These are phyloP conservation scores for Pleodorina starrii DNA, from an alignment of 139 green algal genomes.

Conservation along the genomic window DNA sequence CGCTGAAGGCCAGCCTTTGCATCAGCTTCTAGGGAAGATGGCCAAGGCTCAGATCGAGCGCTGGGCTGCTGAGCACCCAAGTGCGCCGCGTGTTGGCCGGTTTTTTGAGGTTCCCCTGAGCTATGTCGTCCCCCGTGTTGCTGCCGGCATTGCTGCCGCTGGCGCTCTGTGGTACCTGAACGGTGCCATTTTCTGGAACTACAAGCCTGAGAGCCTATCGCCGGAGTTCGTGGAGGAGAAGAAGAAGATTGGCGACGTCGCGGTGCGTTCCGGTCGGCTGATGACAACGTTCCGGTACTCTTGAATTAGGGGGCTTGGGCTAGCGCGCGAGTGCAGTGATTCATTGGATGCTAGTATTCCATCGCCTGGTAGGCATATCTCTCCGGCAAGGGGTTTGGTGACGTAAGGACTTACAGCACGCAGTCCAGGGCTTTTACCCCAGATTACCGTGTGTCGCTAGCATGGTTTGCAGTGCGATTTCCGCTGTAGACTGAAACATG, in stretches of 20 bases:
- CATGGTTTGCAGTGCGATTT: too few species aligned
- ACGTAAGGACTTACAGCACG: too few species aligned
- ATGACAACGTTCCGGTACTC: conserved; percentile 2
- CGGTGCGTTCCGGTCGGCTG: conserved; percentile 36
- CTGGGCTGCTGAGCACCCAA: conserved; percentile 55
- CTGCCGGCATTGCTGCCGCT: conserved; percentile 34
- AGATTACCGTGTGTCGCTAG: too few species aligned
- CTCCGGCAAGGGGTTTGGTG: too few species aligned
- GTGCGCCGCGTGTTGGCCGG: conserved; percentile 22
- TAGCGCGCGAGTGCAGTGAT: too few species aligned
- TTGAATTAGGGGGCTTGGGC: too few species aligned
- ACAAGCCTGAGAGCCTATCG: conserved; percentile 54
- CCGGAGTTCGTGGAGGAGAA: conserved; percentile 57
- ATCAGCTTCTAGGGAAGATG: too few species aligned
- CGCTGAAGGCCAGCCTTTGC: too few species aligned
- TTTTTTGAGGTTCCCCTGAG: conserved; percentile 47
- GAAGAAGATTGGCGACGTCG: conserved; percentile 59
- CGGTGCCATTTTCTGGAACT: conserved; percentile 32
- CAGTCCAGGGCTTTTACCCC: too few species aligned
- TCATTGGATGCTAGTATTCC: too few species aligned
- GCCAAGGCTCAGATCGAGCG: conserved; percentile 50
- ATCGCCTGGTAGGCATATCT: too few species aligned
- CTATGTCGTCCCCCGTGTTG: conserved; percentile 46
- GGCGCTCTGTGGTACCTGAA: conserved; percentile 37
- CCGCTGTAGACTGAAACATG: too few species aligned